Percentiles rank a stretch among this genome's conserved stretches.
phyloP scores from a whole-genome alignment of 176 grass and related monocot genomes.

The Musa itinerans region DNA sequence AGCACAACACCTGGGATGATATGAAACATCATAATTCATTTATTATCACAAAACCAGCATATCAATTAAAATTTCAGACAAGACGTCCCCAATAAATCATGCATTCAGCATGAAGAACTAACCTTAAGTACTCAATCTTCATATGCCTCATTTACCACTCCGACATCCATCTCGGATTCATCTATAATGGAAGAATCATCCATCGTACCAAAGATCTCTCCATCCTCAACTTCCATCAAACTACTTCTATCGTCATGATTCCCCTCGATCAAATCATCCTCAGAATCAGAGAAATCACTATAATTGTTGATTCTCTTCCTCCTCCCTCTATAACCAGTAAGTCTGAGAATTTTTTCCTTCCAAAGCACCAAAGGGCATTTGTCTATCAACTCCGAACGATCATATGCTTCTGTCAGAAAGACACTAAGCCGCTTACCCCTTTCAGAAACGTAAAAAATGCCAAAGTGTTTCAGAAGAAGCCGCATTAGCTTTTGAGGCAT shows the following conservation, averaged over 20 bases:
- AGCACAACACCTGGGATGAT: too few species aligned
- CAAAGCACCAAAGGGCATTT: slow-evolving; percentile 54
- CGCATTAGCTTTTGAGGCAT: slow-evolving; percentile 93
- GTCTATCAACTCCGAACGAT: slow-evolving; percentile 50
- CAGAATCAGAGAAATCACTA: slow-evolving; percentile 27
- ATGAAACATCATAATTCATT: too few species aligned
- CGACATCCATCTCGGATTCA: slow-evolving; percentile 54
- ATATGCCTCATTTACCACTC: slow-evolving; percentile 30
- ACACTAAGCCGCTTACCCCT: slow-evolving; percentile 67
- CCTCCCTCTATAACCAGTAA: slow-evolving; percentile 59
- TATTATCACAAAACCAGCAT: too few species aligned
- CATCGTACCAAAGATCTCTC: slow-evolving; percentile 26
- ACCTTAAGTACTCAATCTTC: slow-evolving; percentile 12
- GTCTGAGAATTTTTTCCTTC: slow-evolving; percentile 61
- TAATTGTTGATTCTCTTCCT: slow-evolving; percentile 41
- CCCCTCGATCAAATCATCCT: slow-evolving; percentile 17
- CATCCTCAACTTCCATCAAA: slow-evolving; percentile 37
- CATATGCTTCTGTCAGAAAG: slow-evolving; percentile 76
- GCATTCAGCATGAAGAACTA: neutral
- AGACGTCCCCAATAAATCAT: too few species aligned
- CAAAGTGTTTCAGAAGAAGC: slow-evolving; percentile 25
- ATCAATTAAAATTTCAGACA: too few species aligned
- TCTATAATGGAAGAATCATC: slow-evolving; percentile 30
- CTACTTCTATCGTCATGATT: slow-evolving; percentile 9
- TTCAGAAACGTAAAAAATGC: slow-evolving; percentile 70